Evolutionary conservation across 345 rosid genomes (phyloP), one percentile per base, ranked within the genome.

Genomic region (Citropsis articulata): DNA sequence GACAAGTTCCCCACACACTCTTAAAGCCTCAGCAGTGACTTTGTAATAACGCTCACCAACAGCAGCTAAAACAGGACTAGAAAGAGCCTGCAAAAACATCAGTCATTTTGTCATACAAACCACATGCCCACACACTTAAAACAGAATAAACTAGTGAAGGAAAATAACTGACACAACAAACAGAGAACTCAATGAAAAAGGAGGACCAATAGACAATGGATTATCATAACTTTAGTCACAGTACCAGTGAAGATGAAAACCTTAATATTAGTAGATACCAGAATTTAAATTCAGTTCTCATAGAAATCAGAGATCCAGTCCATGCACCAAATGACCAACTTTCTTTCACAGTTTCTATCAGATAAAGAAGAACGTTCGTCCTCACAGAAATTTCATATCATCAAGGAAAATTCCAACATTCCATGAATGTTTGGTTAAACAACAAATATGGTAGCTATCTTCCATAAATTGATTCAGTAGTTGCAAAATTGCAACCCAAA

Each of bases 31-130:
- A 56, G 99, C 98, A 14, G 98, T 97, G 81, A 97, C 99, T 86
- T 94, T 97, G 88, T 97, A 97, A 75, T 97, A 97, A 27, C 99
- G 96, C 86, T 97, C 99, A 77, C 97, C 94, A 86, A 94, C 96
- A 85, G 98, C 96, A 72, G 97, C 93, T 86, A 97, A 87, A 82
- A 97, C 97, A 24, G 99, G 98, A 86, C 85, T 84, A 56, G 94
- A 89, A 77, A 97, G 96, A 62, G 89, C 99, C 99, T 97, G 80
- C 27, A 84, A 31, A 71, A 48, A 77, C 81, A 86, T 55, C n/a
- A 31, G 57, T 35, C 5, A 64, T 64, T 50, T 27, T 22, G n/a
- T 31, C 30, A 64, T 31, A 22, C 42, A 18, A 40, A 73, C 36
- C 21, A 30, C 57, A 8, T 8, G 9, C 21, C 36, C 21, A 45